Evolutionary conservation across 257 asterid species (phyloP).

Genomic region (Avicennia marina): DNA sequence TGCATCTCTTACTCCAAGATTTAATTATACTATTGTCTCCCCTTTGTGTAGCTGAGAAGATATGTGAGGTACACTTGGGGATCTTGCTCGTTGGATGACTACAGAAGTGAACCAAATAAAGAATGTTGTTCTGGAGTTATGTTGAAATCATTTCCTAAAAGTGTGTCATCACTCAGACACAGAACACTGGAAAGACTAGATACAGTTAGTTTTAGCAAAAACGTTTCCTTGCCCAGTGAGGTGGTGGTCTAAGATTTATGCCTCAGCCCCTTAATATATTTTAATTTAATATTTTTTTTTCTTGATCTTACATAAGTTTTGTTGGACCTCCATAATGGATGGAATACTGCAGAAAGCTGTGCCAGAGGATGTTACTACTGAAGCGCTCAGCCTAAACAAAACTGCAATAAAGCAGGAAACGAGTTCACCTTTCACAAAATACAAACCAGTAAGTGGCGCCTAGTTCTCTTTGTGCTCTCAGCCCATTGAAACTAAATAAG

Average conservation of each 20-base stretch:
- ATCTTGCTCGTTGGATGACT: conserved; percentile 40
- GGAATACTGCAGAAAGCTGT: conserved; percentile 44
- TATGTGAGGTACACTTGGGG: conserved; percentile 87
- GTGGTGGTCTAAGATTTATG: conserved; percentile 32
- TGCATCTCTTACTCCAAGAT: not conserved
- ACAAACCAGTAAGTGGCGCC: conserved; percentile 47
- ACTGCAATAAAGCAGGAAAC: conserved; percentile 28
- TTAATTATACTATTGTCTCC: conserved; percentile 18
- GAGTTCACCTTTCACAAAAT: conserved; percentile 25
- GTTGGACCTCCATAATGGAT: not conserved
- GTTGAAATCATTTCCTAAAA: conserved; percentile 39
- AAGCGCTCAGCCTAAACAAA: conserved; percentile 29
- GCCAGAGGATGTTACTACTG: conserved; percentile 32
- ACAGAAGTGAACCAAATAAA: conserved; percentile 29
- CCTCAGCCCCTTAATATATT: not conserved
- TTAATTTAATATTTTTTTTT: too few relatives aligned
- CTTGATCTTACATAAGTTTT: not conserved
- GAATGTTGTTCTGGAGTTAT: conserved; percentile 46
- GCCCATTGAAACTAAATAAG: too few relatives aligned
- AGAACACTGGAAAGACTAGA: conserved; percentile 29
- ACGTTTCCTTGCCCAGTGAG: conserved; percentile 34
- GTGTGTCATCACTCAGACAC: conserved; percentile 36
- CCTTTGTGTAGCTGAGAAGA: conserved; percentile 60
- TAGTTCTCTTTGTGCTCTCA: too few relatives aligned
- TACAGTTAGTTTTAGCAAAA: conserved; percentile 43